phyloP scores from a whole-genome alignment of 805 yeast genomes.

The Phaffomyces thermotolerans region DNA sequence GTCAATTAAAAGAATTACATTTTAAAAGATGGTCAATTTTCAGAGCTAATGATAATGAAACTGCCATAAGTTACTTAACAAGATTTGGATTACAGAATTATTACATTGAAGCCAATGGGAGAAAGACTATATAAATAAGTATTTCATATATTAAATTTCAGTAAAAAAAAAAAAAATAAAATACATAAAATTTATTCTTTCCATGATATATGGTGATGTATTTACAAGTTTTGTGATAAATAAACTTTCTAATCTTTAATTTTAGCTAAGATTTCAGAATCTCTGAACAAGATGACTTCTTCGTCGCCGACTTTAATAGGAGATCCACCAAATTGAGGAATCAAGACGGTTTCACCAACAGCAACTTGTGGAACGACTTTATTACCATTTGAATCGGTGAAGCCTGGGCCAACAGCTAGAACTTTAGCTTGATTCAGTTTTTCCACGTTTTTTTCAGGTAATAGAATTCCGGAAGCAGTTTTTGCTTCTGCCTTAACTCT shows the following conservation, averaged over 20 bases:
- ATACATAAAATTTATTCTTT: too few species aligned
- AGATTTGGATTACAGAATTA: constrained; percentile 51
- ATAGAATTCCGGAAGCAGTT: constrained; percentile 87
- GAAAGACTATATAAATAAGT: background rate
- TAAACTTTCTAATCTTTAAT: constrained; percentile 45
- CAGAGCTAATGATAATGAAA: constrained; percentile 43
- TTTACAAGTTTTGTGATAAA: constrained; percentile 1
- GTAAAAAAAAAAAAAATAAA: too few species aligned
- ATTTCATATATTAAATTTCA: too few species aligned
- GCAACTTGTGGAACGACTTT: constrained; percentile 65
- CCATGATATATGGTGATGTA: background rate
- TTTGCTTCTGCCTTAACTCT: constrained; percentile 85
- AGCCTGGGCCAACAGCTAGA: constrained; percentile 93
- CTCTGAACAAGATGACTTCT: constrained; percentile 76
- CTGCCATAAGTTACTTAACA: constrained; percentile 38
- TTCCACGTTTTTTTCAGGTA: constrained; percentile 94
- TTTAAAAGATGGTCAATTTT: constrained; percentile 69
- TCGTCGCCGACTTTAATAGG: constrained; percentile 83
- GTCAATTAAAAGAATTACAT: constrained; percentile 43
- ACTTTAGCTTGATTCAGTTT: constrained; percentile 91
- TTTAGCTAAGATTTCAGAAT: constrained; percentile 91
- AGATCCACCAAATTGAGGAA: constrained; percentile 93
- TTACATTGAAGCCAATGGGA: constrained; percentile 38
- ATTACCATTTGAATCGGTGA: constrained; percentile 67
- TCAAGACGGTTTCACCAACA: constrained; percentile 89